Percentiles rank a stretch among this genome's conserved stretches.
phyloP scores from a whole-genome alignment of 2,329 filamentous ascomycete genomes.

The Penicillium sclerotigenum region DNA sequence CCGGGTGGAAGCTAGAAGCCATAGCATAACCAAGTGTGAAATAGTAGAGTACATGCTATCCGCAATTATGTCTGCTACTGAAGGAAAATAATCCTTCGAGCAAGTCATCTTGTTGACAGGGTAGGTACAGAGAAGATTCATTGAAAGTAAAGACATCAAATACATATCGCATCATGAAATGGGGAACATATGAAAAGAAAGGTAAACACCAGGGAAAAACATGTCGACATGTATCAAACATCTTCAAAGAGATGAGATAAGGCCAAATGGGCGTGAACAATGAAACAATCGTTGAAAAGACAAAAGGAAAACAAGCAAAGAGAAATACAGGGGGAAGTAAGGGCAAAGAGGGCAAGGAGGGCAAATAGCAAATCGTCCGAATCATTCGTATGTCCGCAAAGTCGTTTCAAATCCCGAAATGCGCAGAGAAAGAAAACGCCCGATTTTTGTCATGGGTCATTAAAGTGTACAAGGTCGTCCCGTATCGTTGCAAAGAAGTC shows the following conservation, averaged over 20 bases:
- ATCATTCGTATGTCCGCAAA: constrained; percentile 8
- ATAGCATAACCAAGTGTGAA: neutral
- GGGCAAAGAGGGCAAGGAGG: constrained; percentile 1
- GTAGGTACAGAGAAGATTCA: constrained; percentile 20
- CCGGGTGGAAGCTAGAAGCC: neutral
- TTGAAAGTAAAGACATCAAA: constrained; percentile 15
- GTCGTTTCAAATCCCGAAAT: constrained; percentile 9
- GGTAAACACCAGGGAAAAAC: constrained; percentile 9
- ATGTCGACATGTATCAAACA: constrained; percentile 7
- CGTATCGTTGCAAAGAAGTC: constrained; percentile 19
- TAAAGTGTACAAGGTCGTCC: constrained; percentile 25
- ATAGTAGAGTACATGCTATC: constrained; percentile 12
- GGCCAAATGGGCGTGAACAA: constrained; percentile 2
- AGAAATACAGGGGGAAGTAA: constrained; percentile 18
- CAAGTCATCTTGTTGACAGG: constrained; percentile 5
- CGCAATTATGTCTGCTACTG: neutral
- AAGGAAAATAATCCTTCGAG: constrained; percentile 1
- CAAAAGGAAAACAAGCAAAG: constrained; percentile 16
- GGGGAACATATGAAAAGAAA: constrained; percentile 14
- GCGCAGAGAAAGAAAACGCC: constrained; percentile 12
- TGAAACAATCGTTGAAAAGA: constrained; percentile 12
- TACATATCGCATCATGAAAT: constrained; percentile 22
- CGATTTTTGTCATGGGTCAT: constrained; percentile 20
- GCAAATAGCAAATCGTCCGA: constrained; percentile 1
- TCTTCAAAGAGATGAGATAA: constrained; percentile 4